Base-by-base conservation (phyloP, 441 rosid genomes). In the Erodium trifolium region DNA sequence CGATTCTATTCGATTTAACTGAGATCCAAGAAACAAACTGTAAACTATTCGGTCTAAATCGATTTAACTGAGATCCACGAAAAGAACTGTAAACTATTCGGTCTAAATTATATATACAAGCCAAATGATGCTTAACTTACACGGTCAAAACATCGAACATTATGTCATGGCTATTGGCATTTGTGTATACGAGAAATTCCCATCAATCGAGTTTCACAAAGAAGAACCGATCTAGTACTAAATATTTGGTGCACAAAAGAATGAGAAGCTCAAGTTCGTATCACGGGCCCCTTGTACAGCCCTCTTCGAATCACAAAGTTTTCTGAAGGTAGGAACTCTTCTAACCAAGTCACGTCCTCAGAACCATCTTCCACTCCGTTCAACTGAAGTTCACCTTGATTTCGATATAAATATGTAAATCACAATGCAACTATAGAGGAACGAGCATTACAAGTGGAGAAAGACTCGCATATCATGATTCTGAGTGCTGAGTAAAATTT, bases 301-400 rank as follows among this genome's bases (percentile, higher is more conserved):
- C 87, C 93, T 83, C 86, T 83, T 75, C 83, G 78, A 29, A 88
- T 88, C 77, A 88, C 86, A 76, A 88, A 88, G 84, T 81, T 79
- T 73, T 88, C 90, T 7, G 93, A 88, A 63, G 86, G 93, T 70
- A 82, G 90, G 79, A 80, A 86, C 81, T 88, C 93, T 82, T 88
- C 90, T 17, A 88, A 81, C 93, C 93, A 86, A 62, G 87, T 77
- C 45, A 83, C 75, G 17, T 83, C 79, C n/a, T 90, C 82, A 13
- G 78, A 51, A 51, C 11, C 57, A n/a, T 51, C 72, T 12, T 78
- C 78, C 70, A 68, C 85, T 73, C 86, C 90, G 63, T 80, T 83
- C 78, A 73, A 75, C 76, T 88, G 87, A 3, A 86, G 69, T 72
- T 88, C 84, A 75, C 85, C 93, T 88, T 77, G 76, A 81, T 60